Percentiles rank a stretch among this genome's conserved stretches.
phyloP scores from a whole-genome alignment of 768 basidiomycete genomes.

The Hydnomerulius pinastri region DNA sequence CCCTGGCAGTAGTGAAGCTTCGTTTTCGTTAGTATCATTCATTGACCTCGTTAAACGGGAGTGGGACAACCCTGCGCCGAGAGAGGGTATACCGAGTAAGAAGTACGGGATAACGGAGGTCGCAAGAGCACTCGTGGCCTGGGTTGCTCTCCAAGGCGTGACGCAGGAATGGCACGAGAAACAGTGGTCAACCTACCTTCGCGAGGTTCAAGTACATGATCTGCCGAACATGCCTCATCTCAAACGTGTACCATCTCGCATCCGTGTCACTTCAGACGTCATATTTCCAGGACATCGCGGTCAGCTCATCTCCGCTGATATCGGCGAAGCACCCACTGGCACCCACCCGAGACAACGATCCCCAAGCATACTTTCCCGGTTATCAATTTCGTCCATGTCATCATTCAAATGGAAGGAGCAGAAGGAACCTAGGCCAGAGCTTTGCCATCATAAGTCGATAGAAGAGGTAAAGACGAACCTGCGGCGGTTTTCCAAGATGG shows the following conservation, averaged over 20 bases:
- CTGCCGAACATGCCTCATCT: slow-evolving; percentile 33
- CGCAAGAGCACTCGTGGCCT: slow-evolving; percentile 70
- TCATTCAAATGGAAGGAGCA: slow-evolving; percentile 26
- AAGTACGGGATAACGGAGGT: slow-evolving; percentile 67
- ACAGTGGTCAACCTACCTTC: slow-evolving; percentile 63
- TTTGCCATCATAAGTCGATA: slow-evolving; percentile 33
- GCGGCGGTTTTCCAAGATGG: slow-evolving; percentile 80
- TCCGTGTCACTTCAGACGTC: slow-evolving; percentile 73
- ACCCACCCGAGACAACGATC: slow-evolving; percentile 34
- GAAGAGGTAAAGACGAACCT: slow-evolving; percentile 66
- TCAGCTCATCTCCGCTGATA: slow-evolving; percentile 79
- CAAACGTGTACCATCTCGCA: slow-evolving; percentile 47
- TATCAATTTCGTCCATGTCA: slow-evolving; percentile 30
- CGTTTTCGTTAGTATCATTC: slow-evolving; percentile 80
- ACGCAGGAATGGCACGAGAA: slow-evolving; percentile 82
- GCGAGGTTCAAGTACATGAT: slow-evolving; percentile 65
- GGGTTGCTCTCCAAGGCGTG: slow-evolving; percentile 79
- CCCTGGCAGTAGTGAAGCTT: slow-evolving; percentile 74
- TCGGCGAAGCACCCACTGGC: slow-evolving; percentile 56
- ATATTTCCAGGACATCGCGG: slow-evolving; percentile 67
- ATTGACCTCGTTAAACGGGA: slow-evolving; percentile 79
- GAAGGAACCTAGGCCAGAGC: slow-evolving; percentile 14
- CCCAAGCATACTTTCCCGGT: slow-evolving; percentile 25
- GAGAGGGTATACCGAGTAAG: slow-evolving; percentile 55
- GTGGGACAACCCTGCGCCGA: slow-evolving; percentile 59